Conservation (phyloP, 768 basidiomycete species). For the Albatrellus ellisii region DNA sequence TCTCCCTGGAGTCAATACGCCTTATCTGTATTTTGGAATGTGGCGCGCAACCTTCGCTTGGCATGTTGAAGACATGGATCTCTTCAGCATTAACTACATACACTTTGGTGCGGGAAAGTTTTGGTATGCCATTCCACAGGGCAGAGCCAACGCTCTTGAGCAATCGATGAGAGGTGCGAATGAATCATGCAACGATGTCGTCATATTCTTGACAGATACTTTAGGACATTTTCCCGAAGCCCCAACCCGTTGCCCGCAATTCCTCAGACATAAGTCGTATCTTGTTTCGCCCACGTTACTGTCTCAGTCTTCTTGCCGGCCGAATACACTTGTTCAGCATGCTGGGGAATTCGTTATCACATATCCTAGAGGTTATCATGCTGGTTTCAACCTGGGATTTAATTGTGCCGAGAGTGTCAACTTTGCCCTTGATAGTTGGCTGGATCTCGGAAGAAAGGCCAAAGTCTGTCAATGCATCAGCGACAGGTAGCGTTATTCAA, state of each 20-base stretch:
- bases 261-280: conserved; percentile 93
- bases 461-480: conserved; percentile 61
- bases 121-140: conserved; percentile 96
- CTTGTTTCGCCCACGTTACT: conserved; percentile 80
- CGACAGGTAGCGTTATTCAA: conserved; percentile 39
- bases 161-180: conserved; percentile 71
- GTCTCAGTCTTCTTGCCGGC: conserved; percentile 64
- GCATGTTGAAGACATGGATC: conserved; percentile 99
- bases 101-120: conserved; percentile 96
- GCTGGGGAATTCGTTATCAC: conserved; percentile 96
- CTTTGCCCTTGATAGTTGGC: conserved; percentile 91
- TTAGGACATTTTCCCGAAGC: conserved; percentile 85
- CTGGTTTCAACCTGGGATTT: conserved; percentile 91
- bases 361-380: conserved; percentile 89
- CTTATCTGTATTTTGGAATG: conserved; percentile 98
- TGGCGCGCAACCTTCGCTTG: conserved; percentile 98
- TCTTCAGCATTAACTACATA: conserved; percentile 98
- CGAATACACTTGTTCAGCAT: conserved; percentile 84
- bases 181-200: neutral
- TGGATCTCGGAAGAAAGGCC: conserved; percentile 77
- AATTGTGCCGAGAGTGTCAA: conserved; percentile 98
- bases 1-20: conserved; percentile 92
- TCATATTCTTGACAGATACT: neutral
- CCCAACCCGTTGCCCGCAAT: conserved; percentile 76
- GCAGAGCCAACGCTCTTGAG: conserved; percentile 71